Evolutionary conservation across 1,139 yeast genomes (phyloP), one percentile per base, ranked within the genome.

Genomic region (Taphrina wiesneri): DNA sequence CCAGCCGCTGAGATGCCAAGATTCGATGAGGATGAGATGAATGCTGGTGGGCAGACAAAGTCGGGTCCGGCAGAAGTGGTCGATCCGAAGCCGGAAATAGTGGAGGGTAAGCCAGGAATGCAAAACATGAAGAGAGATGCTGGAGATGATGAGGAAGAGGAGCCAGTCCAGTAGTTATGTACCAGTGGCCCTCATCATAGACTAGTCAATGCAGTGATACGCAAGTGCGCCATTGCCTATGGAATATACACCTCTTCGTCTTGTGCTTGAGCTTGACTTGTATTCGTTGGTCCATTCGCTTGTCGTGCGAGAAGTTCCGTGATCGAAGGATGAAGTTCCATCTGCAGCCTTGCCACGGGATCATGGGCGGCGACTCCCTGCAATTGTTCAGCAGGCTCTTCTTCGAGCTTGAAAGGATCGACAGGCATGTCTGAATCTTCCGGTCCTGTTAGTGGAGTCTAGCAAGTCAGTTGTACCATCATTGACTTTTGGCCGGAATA

Each of bases 241-340:
- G 49, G 49, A 23, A 45, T 21, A 9, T 45, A 45, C 7, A 21
- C 2, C 5, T 45, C 49, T n/a, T 45, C 49, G n/a, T 45, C 49
- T 23, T 21, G 49, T 7, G 49, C 49, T 21, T 45, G 49, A 45
- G n/a, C 21, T 45, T 45, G 49, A 7, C 7, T 21, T 13, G 17
- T 36, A n/a, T 17, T 28, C 23, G 19, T 30, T 15, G 28, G 17
- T 7, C 54, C 54, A n/a, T 49, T 30, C 36, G 34, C 17, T 25
- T 54, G 46, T 39, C 49, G 30, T 28, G 59, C 59, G 30, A 54
- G 59, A 5, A 54, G 36, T 54, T 17, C 59, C 6, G 59, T 25
- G 32, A 54, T 36, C 7, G 59, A 54, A 11, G 59, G 59, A 25
- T 54, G 46, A 4, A 54, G 26, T 23, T 36, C 59, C 59, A 39